These are phyloP conservation scores for Scleromitrula shiraiana DNA, from an alignment of 2,329 filamentous ascomycete genomes.

Conservation along the genomic window DNA sequence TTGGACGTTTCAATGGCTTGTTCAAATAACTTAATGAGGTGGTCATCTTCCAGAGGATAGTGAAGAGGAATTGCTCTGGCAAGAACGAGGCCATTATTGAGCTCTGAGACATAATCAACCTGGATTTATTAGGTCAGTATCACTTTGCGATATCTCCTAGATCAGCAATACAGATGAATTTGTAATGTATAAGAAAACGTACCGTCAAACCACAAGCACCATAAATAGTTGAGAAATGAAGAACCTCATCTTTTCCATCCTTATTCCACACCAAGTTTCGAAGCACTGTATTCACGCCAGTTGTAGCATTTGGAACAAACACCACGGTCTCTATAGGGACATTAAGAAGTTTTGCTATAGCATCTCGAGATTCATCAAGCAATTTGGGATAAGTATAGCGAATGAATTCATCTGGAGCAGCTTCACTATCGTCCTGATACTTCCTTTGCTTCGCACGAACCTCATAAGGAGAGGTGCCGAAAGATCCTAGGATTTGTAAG, in stretches of 20 bases:
- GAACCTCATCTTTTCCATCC: slow-evolving; percentile 58
- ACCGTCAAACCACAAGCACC: slow-evolving; percentile 64
- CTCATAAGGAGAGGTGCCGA: slow-evolving; percentile 61
- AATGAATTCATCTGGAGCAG: slow-evolving; percentile 67
- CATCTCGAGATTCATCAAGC: slow-evolving; percentile 56
- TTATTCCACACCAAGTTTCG: slow-evolving; percentile 60
- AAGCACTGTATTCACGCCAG: slow-evolving; percentile 70
- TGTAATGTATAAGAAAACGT: not conserved
- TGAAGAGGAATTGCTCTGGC: slow-evolving; percentile 49
- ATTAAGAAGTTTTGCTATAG: slow-evolving; percentile 58
- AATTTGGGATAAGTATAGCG: slow-evolving; percentile 56
- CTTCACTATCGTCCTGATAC: slow-evolving; percentile 62
- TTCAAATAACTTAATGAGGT: slow-evolving; percentile 54
- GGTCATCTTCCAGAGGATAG: slow-evolving; percentile 64
- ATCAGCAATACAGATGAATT: not conserved
- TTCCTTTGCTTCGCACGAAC: slow-evolving; percentile 51
- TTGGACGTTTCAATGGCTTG: slow-evolving; percentile 46
- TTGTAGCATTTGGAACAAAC: slow-evolving; percentile 75
- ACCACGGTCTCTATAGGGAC: slow-evolving; percentile 60
- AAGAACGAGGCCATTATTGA: slow-evolving; percentile 37
- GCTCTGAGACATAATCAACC: slow-evolving; percentile 60
- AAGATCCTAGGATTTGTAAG: slow-evolving; percentile 49
- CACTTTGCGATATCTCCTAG: not conserved
- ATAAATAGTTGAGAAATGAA: slow-evolving; percentile 55
- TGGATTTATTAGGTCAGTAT: not conserved